These are phyloP conservation scores for Fraxinus sp. DNA, from an alignment of 305 asterid genomes.

Conservation along the genomic window DNA sequence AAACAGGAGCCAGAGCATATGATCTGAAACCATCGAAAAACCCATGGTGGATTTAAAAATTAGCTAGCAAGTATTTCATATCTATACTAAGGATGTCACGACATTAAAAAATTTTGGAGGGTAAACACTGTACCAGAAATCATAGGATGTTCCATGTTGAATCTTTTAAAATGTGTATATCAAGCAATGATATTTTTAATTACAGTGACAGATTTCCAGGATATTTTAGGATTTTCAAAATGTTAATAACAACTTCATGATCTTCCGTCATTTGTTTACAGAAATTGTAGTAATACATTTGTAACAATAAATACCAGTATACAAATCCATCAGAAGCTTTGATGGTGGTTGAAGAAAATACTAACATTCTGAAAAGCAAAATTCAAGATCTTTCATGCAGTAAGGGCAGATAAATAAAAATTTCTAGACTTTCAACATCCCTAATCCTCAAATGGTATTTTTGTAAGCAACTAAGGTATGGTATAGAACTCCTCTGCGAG, in stretches of 20 bases:
- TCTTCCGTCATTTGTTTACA: not conserved
- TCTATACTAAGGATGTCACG: not conserved
- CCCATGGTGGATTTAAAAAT: conserved; percentile 19
- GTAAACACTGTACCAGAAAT: not conserved
- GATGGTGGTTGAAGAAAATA: not conserved
- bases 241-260: not conserved
- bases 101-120: not conserved
- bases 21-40: conserved; percentile 58
- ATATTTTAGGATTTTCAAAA: not conserved
- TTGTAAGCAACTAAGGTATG: not conserved
- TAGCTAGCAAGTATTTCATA: conserved; percentile 12
- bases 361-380: not conserved
- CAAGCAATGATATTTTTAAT: not conserved
- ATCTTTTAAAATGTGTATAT: not conserved
- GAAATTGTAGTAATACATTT: not conserved
- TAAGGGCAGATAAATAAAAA: not conserved
- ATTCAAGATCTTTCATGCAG: not conserved
- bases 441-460: not conserved
- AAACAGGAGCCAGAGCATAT: conserved; percentile 65
- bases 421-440: not conserved
- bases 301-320: not conserved
- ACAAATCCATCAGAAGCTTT: not conserved
- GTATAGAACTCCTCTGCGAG: not conserved
- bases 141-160: not conserved
- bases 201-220: not conserved